phyloP scores from a whole-genome alignment of 345 rosid genomes.

The Ceriops zippeliana region DNA sequence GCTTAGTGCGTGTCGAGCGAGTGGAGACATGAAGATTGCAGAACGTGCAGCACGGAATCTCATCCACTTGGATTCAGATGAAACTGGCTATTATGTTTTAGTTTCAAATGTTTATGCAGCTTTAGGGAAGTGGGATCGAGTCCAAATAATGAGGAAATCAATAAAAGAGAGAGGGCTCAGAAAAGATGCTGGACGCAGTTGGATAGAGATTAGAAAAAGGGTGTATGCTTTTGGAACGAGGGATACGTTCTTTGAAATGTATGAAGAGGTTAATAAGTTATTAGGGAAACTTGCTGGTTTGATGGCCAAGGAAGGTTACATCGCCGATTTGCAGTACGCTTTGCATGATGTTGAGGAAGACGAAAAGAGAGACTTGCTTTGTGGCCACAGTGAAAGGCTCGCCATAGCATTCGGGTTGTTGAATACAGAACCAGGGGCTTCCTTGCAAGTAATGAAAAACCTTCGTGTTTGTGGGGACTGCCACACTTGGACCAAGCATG shows the following conservation, averaged over 20 bases:
- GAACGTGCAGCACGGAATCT: slow-evolving; percentile 41
- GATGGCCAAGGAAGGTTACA: slow-evolving; percentile 59
- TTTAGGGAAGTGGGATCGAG: slow-evolving; percentile 57
- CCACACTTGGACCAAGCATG: slow-evolving; percentile 57
- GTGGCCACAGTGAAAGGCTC: slow-evolving; percentile 70
- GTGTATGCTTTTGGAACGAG: slow-evolving; percentile 46
- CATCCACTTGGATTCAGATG: slow-evolving; percentile 39
- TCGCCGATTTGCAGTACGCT: slow-evolving; percentile 49
- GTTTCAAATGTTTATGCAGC: slow-evolving; percentile 54
- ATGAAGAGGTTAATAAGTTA: slow-evolving; percentile 44
- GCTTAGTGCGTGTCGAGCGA: slow-evolving; percentile 51
- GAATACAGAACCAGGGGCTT: slow-evolving; percentile 53
- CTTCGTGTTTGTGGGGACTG: slow-evolving; percentile 80
- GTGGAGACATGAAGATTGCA: slow-evolving; percentile 38
- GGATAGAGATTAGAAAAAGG: slow-evolving; percentile 44
- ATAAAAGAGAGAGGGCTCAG: slow-evolving; percentile 41
- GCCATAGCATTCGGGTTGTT: slow-evolving; percentile 67
- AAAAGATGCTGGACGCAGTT: slow-evolving; percentile 53
- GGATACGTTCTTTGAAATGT: slow-evolving; percentile 42
- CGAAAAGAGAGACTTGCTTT: slow-evolving; percentile 56
- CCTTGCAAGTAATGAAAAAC: slow-evolving; percentile 64
- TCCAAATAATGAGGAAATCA: slow-evolving; percentile 40
- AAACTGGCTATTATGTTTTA: slow-evolving; percentile 53
- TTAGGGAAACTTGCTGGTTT: slow-evolving; percentile 37
- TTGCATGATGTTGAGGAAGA: slow-evolving; percentile 54